These are phyloP conservation scores for Anisogramma anomala DNA, from an alignment of 2,329 filamentous ascomycete genomes.

Conservation along the genomic window DNA sequence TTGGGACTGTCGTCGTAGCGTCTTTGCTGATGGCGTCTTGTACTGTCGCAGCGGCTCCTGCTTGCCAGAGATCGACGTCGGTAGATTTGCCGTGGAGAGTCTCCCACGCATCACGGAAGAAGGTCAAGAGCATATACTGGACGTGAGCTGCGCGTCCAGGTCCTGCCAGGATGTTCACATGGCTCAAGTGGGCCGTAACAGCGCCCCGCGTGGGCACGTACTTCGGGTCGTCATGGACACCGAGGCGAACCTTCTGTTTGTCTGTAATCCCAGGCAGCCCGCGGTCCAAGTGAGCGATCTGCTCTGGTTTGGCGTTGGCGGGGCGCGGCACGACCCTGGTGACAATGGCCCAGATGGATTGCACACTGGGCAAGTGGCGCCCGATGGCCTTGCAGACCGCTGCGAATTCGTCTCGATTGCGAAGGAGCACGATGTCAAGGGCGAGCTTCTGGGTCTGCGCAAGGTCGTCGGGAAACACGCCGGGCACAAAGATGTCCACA, in stretches of 20 bases:
- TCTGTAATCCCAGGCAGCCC: neutral
- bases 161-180: too few relatives aligned
- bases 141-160: too few relatives aligned
- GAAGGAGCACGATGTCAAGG: neutral
- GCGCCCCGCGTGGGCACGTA: too few relatives aligned
- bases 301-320: too few relatives aligned
- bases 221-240: neutral
- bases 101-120: too few relatives aligned
- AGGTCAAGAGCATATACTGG: too few relatives aligned
- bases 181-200: too few relatives aligned
- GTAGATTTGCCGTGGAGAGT: too few relatives aligned
- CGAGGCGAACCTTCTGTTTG: neutral
- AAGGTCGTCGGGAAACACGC: neutral
- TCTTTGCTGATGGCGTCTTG: too few relatives aligned
- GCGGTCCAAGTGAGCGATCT: neutral
- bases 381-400: neutral
- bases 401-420: neutral
- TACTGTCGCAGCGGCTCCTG: too few relatives aligned
- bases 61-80: too few relatives aligned
- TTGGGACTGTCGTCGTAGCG: too few relatives aligned
- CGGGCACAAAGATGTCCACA: neutral
- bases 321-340: neutral
- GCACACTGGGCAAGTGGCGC: neutral
- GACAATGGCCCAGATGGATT: neutral
- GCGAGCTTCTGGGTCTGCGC: neutral